Evolutionary conservation across 441 rosid species (phyloP).

Genomic region (Pelargonium fulgidum): DNA sequence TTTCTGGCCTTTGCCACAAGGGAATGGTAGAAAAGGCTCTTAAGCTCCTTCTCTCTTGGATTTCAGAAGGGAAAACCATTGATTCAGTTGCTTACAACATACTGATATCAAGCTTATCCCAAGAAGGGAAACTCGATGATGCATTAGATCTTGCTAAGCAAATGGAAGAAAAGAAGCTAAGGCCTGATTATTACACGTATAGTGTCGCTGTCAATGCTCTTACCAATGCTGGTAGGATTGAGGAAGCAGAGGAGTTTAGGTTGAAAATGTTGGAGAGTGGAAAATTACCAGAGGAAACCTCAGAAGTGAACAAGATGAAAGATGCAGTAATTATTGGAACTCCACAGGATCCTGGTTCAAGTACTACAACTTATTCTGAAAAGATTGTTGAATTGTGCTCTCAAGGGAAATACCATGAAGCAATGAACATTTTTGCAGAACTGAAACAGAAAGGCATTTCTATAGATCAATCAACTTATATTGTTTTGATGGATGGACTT

Average conservation of each 20-base stretch:
- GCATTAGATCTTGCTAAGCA: constrained; percentile 58
- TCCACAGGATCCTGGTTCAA: constrained; percentile 31
- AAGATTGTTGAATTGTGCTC: constrained; percentile 58
- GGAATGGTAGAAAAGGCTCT: constrained; percentile 79
- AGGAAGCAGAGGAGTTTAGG: constrained; percentile 55
- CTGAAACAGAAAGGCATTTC: constrained; percentile 35
- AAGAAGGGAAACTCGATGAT: constrained; percentile 57
- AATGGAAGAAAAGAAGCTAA: constrained; percentile 57
- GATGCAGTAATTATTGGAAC: constrained; percentile 21
- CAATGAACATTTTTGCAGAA: constrained; percentile 37
- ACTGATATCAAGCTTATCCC: constrained; percentile 62
- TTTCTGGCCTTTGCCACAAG: constrained; percentile 62
- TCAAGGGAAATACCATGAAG: constrained; percentile 54
- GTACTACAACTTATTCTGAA: constrained; percentile 41
- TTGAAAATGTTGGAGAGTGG: constrained; percentile 40
- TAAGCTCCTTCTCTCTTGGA: constrained; percentile 59
- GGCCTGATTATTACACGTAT: constrained; percentile 63
- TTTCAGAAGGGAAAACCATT: constrained; percentile 43
- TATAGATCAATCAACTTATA: constrained; percentile 36
- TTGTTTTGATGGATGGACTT: constrained; percentile 47
- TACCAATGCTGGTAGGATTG: constrained; percentile 42
- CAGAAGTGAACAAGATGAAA: constrained; percentile 23
- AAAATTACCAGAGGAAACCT: constrained; percentile 29
- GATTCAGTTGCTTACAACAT: constrained; percentile 78
- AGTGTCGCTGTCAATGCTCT: constrained; percentile 47